Evolutionary conservation across 176 grass and related monocot species (phyloP).

Genomic region (Bonia amplexicaulis): DNA sequence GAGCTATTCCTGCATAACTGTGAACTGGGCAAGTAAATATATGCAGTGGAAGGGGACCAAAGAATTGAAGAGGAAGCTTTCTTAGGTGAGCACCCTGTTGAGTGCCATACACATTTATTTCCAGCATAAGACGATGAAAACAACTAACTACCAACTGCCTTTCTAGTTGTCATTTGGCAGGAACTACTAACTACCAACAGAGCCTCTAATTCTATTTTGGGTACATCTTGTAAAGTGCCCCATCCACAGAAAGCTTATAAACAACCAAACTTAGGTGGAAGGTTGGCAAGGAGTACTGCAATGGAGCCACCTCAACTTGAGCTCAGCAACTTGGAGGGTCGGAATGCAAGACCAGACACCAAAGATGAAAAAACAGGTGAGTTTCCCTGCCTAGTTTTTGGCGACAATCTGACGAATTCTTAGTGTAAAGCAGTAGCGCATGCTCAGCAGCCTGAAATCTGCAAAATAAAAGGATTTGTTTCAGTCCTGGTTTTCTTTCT

Average conservation of each 20-base stretch:
- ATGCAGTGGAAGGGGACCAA: neutral
- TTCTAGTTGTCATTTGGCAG: slow-evolving; percentile 13
- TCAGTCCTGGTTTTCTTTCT: neutral
- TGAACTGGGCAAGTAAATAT: neutral
- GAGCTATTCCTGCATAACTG: neutral
- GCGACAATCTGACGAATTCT: neutral
- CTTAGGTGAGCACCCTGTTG: neutral
- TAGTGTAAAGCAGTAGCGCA: neutral
- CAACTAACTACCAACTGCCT: neutral
- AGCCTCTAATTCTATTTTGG: slow-evolving; percentile 15
- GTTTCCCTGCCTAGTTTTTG: neutral
- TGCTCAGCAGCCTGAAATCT: neutral
- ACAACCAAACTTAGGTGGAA: slow-evolving; percentile 22
- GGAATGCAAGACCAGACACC: neutral
- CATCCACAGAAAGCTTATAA: slow-evolving; percentile 4
- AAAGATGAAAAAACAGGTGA: slow-evolving; percentile 7
- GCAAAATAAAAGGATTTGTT: neutral
- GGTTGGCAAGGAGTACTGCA: slow-evolving; percentile 21
- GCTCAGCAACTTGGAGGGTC: slow-evolving; percentile 18
- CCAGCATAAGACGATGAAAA: neutral
- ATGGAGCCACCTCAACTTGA: slow-evolving; percentile 38
- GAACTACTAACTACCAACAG: slow-evolving; percentile 26
- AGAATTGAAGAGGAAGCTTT: slow-evolving; percentile 8
- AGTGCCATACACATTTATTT: slow-evolving; percentile 20
- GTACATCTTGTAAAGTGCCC: neutral